Evolutionary conservation across 2,329 filamentous ascomycete genomes (phyloP).

Genomic region (Aschersonia sp.): DNA sequence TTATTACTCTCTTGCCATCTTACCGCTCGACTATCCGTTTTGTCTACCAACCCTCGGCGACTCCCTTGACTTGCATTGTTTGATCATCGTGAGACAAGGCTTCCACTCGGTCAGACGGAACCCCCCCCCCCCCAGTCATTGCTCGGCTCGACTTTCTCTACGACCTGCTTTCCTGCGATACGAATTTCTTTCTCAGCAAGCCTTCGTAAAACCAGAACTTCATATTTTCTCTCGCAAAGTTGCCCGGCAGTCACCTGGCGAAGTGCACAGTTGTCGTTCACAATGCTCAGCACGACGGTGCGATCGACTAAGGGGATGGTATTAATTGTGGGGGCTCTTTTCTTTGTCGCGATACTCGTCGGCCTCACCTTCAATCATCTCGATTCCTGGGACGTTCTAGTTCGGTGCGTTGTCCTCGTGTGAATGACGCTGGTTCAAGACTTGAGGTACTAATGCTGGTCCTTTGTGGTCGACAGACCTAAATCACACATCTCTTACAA

Average conservation of each 20-base stretch:
- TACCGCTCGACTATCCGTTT: too few relatives aligned
- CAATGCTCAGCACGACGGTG: slow-evolving; percentile 14
- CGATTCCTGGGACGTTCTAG: slow-evolving; percentile 11
- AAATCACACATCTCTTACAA: neutral
- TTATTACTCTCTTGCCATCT: too few relatives aligned
- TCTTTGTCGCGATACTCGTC: slow-evolving; percentile 17
- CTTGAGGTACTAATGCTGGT: neutral
- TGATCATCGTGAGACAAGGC: neutral
- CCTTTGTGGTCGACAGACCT: too few relatives aligned
- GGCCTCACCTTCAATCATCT: slow-evolving; percentile 18
- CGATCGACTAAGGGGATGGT: slow-evolving; percentile 16
- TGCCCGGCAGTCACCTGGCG: neutral
- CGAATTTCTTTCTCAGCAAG: too few relatives aligned
- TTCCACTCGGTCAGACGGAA: neutral
- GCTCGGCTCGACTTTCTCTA: neutral
- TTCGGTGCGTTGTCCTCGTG: slow-evolving; percentile 5
- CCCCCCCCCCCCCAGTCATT: neutral
- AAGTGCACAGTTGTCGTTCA: neutral
- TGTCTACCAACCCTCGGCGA: too few relatives aligned
- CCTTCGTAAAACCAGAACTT: too few relatives aligned
- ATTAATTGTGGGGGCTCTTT: slow-evolving; percentile 14
- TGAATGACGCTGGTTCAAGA: neutral
- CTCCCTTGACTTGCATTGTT: neutral
- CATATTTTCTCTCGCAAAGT: too few relatives aligned
- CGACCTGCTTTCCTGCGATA: too few relatives aligned